Percentiles rank a stretch among this genome's conserved stretches.
These are phyloP conservation scores for Spencermartinsiella ligniputridi DNA, from an alignment of 1,139 yeast genomes.

Conservation along the genomic window DNA sequence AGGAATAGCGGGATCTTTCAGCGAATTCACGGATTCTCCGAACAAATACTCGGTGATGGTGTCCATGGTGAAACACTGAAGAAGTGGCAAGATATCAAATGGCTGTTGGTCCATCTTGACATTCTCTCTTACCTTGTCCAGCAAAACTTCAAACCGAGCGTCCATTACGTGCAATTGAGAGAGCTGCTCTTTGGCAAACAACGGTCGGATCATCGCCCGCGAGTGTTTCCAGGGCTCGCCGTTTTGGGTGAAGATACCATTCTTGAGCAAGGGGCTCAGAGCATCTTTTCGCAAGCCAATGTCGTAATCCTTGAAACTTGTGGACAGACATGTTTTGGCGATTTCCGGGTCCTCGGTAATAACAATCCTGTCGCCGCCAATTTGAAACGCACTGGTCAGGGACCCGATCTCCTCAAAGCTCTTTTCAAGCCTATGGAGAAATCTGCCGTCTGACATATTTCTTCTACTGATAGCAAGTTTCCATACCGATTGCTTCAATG, in stretches of 20 bases:
- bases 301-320: slow-evolving; percentile 47
- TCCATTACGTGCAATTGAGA: slow-evolving; percentile 47
- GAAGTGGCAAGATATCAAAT: slow-evolving; percentile 46
- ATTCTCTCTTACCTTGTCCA: slow-evolving; percentile 9
- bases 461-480: not conserved
- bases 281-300: slow-evolving; percentile 46
- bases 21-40: slow-evolving; percentile 38
- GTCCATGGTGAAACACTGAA: slow-evolving; percentile 51
- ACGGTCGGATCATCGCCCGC: slow-evolving; percentile 55
- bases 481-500: not conserved
- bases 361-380: slow-evolving; percentile 17
- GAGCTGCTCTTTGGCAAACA: slow-evolving; percentile 53
- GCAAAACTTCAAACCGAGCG: slow-evolving; percentile 15
- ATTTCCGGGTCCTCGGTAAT: slow-evolving; percentile 47
- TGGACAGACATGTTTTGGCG: slow-evolving; percentile 22
- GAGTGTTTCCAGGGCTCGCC: slow-evolving; percentile 57
- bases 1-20: not conserved
- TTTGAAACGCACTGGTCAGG: not conserved
- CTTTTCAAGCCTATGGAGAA: not conserved
- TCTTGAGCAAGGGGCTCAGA: slow-evolving; percentile 47
- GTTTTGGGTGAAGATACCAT: slow-evolving; percentile 55
- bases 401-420: not conserved
- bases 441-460: not conserved
- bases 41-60: slow-evolving; percentile 57
- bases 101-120: slow-evolving; percentile 10